Evolutionary conservation across 495 filamentous ascomycete genomes (phyloP).

Genomic region (Penicillium ucsense): DNA sequence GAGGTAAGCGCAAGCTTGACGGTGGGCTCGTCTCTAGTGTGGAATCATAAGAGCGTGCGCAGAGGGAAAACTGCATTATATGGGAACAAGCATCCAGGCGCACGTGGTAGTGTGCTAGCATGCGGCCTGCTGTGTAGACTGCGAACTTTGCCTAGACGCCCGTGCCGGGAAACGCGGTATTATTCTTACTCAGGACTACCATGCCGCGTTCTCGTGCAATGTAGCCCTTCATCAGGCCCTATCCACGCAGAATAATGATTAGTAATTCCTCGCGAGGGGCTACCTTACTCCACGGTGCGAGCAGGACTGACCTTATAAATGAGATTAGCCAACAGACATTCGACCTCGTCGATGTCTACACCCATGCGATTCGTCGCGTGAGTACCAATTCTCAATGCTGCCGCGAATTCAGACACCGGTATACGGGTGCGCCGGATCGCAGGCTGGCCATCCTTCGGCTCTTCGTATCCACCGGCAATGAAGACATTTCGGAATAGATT

Average conservation of each 20-base stretch:
- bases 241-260: neutral
- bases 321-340: slow-evolving; percentile 87
- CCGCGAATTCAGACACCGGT: slow-evolving; percentile 68
- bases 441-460: slow-evolving; percentile 53
- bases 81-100: too few relatives aligned
- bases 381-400: slow-evolving; percentile 46
- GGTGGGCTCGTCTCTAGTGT: too few relatives aligned
- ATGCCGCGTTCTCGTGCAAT: slow-evolving; percentile 82
- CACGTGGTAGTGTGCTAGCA: too few relatives aligned
- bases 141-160: slow-evolving; percentile 47
- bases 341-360: slow-evolving; percentile 84
- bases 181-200: slow-evolving; percentile 81
- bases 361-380: slow-evolving; percentile 47
- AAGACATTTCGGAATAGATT: slow-evolving; percentile 90
- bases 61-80: too few relatives aligned
- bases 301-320: slow-evolving; percentile 75
- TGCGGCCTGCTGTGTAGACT: too few relatives aligned
- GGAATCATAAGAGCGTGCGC: too few relatives aligned
- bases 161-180: slow-evolving; percentile 85
- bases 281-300: too few relatives aligned
- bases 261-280: neutral
- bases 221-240: slow-evolving; percentile 97
- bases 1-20: too few relatives aligned
- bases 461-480: slow-evolving; percentile 67
- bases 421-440: slow-evolving; percentile 64